A percentile compares a stretch with the other conserved stretches of the same genome.
Evolutionary conservation across 495 filamentous ascomycete species (phyloP).

Genomic region (Echria macrotheca): DNA sequence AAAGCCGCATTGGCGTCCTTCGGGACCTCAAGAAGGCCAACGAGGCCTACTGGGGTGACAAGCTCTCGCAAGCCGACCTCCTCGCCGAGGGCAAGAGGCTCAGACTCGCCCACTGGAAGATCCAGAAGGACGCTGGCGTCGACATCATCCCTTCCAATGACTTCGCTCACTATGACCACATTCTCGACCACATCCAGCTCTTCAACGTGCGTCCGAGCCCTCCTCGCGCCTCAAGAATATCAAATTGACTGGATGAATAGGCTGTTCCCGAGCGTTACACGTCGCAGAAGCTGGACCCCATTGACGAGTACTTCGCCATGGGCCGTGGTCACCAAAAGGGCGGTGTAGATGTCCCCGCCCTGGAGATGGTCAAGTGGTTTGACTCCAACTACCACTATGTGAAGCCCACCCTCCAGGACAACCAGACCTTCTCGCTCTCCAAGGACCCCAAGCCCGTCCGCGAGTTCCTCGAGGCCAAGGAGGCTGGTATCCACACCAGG

Average conservation of each 20-base stretch:
- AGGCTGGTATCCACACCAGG: slow-evolving; percentile 84
- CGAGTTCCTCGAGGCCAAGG: slow-evolving; percentile 96
- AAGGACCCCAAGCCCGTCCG: slow-evolving; percentile 84
- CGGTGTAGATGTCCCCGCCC: slow-evolving; percentile 83
- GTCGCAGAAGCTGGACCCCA: slow-evolving; percentile 71
- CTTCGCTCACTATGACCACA: slow-evolving; percentile 98
- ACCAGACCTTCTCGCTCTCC: slow-evolving; percentile 88
- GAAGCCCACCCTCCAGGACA: slow-evolving; percentile 94
- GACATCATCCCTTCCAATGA: slow-evolving; percentile 98
- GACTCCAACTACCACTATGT: slow-evolving; percentile 99
- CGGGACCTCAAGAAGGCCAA: slow-evolving; percentile 99
- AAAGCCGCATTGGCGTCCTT: slow-evolving; percentile 86
- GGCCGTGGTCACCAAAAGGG: slow-evolving; percentile 93
- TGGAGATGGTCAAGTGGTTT: slow-evolving; percentile 99
- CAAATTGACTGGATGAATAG: slow-evolving; percentile 36
- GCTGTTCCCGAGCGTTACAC: slow-evolving; percentile 86
- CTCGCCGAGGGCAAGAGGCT: slow-evolving; percentile 93
- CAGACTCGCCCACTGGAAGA: slow-evolving; percentile 94
- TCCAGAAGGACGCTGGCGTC: slow-evolving; percentile 96
- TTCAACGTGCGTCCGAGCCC: slow-evolving; percentile 67
- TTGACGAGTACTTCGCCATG: slow-evolving; percentile 99
- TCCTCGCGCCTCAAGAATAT: background rate
- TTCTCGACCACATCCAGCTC: slow-evolving; percentile 97
- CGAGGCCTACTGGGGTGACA: slow-evolving; percentile 94
- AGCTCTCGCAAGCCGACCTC: slow-evolving; percentile 82